Evolutionary conservation across 2,329 filamentous ascomycete genomes (phyloP), one percentile per base, ranked within the genome.

Genomic region (Trichoderma polysporum): DNA sequence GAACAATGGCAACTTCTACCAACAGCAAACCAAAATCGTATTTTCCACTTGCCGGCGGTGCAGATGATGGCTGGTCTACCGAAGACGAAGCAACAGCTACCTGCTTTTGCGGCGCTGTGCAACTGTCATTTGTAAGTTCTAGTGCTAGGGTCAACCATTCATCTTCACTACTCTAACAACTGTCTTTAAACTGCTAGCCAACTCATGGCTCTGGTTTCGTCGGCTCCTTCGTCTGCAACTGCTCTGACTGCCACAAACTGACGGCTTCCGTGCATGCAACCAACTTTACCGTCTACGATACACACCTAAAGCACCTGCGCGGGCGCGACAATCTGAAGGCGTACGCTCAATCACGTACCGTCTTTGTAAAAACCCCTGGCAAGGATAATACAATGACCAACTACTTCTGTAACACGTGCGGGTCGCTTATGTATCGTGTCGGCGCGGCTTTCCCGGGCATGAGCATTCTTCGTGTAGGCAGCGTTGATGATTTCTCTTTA

Each of bases 21-120:
- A n/a, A n/a, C n/a, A n/a, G n/a, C n/a, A n/a, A n/a, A n/a, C n/a
- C n/a, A n/a, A n/a, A n/a, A n/a, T n/a, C n/a, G n/a, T n/a, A n/a
- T n/a, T n/a, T n/a, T n/a, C n/a, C n/a, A n/a, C n/a, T n/a, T n/a
- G n/a, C n/a, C n/a, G n/a, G n/a, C n/a, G n/a, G n/a, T n/a, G n/a
- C n/a, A n/a, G n/a, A n/a, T n/a, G n/a, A n/a, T n/a, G n/a, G n/a
- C n/a, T n/a, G n/a, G n/a, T n/a, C n/a, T n/a, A n/a, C n/a, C n/a
- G n/a, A n/a, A n/a, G n/a, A n/a, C n/a, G n/a, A n/a, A 50, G 68
- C 69, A 12, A 68, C 53, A n/a, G 69, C 69, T 27, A 69, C 68
- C 7, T 69, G 66, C 25, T 60, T 45, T 39, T 63, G 58, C 25
- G 47, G 47, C 10, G 13, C 47, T 27, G 47, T 50, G 25, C 35